phyloP scores from a whole-genome alignment of 2,329 filamentous ascomycete species.

The Pseudocercospora fuligena region DNA sequence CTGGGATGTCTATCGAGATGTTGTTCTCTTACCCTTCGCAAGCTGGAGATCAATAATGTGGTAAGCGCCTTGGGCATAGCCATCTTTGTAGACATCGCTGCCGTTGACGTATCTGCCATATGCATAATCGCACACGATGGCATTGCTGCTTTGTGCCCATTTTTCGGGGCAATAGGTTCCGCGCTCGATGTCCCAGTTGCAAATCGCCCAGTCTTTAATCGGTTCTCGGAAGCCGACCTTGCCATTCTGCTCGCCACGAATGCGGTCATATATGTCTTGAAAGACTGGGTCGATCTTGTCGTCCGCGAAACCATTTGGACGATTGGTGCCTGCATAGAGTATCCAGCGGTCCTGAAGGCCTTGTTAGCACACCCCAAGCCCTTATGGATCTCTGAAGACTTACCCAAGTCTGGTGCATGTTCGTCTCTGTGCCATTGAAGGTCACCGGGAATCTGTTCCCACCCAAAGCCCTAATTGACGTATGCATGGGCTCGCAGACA shows the following conservation, averaged over 20 bases:
- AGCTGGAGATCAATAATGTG: slow-evolving; percentile 49
- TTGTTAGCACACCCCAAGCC: not conserved
- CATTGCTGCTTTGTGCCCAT: slow-evolving; percentile 48
- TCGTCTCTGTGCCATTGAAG: slow-evolving; percentile 41
- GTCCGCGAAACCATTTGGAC: slow-evolving; percentile 42
- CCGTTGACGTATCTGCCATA: slow-evolving; percentile 40
- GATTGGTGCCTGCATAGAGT: slow-evolving; percentile 44
- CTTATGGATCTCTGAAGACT: not conserved
- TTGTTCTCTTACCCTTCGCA: slow-evolving; percentile 37
- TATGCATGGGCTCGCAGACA: slow-evolving; percentile 49
- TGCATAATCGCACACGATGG: slow-evolving; percentile 47
- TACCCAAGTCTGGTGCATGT: slow-evolving; percentile 44
- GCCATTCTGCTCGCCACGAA: slow-evolving; percentile 35
- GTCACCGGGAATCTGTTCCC: slow-evolving; percentile 46
- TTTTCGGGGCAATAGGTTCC: slow-evolving; percentile 38
- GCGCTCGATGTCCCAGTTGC: slow-evolving; percentile 23
- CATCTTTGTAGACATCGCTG: slow-evolving; percentile 43
- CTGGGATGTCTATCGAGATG: slow-evolving; percentile 13
- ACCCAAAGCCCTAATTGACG: slow-evolving; percentile 44
- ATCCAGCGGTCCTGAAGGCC: slow-evolving; percentile 48
- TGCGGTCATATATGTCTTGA: slow-evolving; percentile 41
- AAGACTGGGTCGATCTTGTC: slow-evolving; percentile 45
- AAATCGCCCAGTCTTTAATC: slow-evolving; percentile 44
- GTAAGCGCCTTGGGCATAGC: slow-evolving; percentile 46
- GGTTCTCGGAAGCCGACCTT: slow-evolving; percentile 40